Conservation (phyloP, 805 yeast species). For the Starmerella riodocensis region DNA sequence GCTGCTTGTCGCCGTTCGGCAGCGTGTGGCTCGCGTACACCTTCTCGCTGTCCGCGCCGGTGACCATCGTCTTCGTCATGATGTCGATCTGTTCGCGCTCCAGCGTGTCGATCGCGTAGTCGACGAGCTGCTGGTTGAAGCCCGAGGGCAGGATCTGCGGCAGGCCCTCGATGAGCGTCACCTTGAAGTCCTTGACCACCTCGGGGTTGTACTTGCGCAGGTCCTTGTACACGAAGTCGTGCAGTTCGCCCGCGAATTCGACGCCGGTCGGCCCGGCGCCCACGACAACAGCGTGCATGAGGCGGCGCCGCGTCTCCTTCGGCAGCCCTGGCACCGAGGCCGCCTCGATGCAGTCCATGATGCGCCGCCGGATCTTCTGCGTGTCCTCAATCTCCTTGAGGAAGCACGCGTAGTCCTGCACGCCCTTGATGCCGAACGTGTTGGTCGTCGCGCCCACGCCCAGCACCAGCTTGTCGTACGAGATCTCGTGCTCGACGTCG, state of each 20-base stretch:
- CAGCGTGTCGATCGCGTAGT: constrained; percentile 71
- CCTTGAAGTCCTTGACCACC: constrained; percentile 66
- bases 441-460: constrained; percentile 95
- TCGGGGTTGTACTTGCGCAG: constrained; percentile 79
- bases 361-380: constrained; percentile 62
- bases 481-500: constrained; percentile 35
- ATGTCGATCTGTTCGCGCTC: constrained; percentile 55
- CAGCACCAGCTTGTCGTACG: constrained; percentile 73
- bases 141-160: constrained; percentile 61
- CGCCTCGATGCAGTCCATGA: constrained; percentile 80
- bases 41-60: constrained; percentile 58
- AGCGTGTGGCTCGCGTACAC: constrained; percentile 59
- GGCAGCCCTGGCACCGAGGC: constrained; percentile 59
- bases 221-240: constrained; percentile 88
- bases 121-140: constrained; percentile 32
- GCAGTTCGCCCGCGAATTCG: constrained; percentile 91
- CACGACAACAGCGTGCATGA: constrained; percentile 78
- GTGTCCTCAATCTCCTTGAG: constrained; percentile 86
- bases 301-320: constrained; percentile 69
- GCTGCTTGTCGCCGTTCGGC: constrained; percentile 51
- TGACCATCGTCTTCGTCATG: constrained; percentile 76
- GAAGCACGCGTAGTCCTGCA: constrained; percentile 68
- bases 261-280: constrained; percentile 99
- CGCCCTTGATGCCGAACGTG: constrained; percentile 92
- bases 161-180: constrained; percentile 77